A percentile compares a stretch with the other conserved stretches of the same genome.
Conservation (phyloP, 169 alveolate species). For the Miamiensis avidus region DNA sequence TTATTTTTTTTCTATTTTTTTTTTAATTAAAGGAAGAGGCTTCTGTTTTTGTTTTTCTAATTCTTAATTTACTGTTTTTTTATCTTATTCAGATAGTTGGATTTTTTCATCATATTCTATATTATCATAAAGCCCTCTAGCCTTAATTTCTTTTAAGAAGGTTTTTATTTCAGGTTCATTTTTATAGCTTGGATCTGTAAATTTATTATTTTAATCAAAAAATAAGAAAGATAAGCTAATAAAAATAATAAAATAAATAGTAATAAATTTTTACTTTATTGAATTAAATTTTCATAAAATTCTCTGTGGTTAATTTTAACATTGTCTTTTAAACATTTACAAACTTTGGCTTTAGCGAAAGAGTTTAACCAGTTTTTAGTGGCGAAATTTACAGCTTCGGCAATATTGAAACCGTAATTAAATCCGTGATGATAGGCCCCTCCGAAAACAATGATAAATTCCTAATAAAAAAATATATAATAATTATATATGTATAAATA, state of each 20-base stretch:
- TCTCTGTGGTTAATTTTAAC: slow-evolving; percentile 40
- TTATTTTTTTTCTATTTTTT: too few species aligned
- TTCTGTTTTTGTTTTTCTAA: neutral
- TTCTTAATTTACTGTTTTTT: too few species aligned
- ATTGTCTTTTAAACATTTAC: slow-evolving; percentile 34
- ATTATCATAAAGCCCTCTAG: neutral
- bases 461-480: slow-evolving; percentile 29
- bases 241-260: too few species aligned
- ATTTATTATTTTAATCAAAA: too few species aligned
- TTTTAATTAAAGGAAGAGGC: neutral
- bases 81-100: too few species aligned
- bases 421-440: slow-evolving; percentile 94
- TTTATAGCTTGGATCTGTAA: neutral
- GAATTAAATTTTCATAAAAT: neutral
- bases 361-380: slow-evolving; percentile 87
- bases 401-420: slow-evolving; percentile 93
- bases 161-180: neutral
- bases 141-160: neutral
- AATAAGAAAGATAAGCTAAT: too few species aligned
- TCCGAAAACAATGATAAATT: slow-evolving; percentile 90
- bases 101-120: too few species aligned
- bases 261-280: neutral
- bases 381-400: slow-evolving; percentile 96
- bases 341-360: slow-evolving; percentile 18
- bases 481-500: too few species aligned